These are phyloP conservation scores for Rhododendron kiyosumense DNA, from an alignment of 148 eudicot genomes.

Conservation along the genomic window DNA sequence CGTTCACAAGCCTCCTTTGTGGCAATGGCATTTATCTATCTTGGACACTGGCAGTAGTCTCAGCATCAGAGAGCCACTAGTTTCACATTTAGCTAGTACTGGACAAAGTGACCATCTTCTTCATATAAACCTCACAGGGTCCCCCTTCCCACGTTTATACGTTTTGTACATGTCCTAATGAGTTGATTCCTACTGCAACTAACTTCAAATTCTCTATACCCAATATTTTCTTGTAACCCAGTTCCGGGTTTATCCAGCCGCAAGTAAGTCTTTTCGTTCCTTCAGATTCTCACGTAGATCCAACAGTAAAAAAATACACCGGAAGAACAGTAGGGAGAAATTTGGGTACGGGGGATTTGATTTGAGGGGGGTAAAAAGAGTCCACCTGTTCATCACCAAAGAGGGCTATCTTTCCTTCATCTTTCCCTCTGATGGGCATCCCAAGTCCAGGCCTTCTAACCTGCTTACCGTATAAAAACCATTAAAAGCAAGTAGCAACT, in stretches of 20 bases:
- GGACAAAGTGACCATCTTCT: neutral
- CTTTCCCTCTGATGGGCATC: neutral
- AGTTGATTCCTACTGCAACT: conserved; percentile 1
- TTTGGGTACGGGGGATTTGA: neutral
- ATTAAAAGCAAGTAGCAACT: neutral
- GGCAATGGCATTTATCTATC: conserved; percentile 4
- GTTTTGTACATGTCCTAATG: neutral
- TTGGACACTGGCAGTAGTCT: neutral
- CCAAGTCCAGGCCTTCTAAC: neutral
- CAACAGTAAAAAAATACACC: neutral
- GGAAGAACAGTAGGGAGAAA: neutral
- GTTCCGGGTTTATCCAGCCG: neutral
- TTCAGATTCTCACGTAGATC: no score
- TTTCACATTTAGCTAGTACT: neutral
- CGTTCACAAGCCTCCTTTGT: conserved; percentile 9
- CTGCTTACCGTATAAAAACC: neutral
- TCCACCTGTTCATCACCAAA: neutral
- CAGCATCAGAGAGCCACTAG: conserved; percentile 8
- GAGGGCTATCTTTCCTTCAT: neutral
- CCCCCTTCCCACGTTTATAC: no score
- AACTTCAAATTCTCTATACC: neutral
- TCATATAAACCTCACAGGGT: neutral
- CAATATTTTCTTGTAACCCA: neutral
- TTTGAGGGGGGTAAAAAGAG: neutral
- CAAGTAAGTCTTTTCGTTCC: neutral